Percentiles rank a stretch among this genome's conserved stretches.
phyloP scores from a whole-genome alignment of 345 rosid genomes.

The Boechera stricta region DNA sequence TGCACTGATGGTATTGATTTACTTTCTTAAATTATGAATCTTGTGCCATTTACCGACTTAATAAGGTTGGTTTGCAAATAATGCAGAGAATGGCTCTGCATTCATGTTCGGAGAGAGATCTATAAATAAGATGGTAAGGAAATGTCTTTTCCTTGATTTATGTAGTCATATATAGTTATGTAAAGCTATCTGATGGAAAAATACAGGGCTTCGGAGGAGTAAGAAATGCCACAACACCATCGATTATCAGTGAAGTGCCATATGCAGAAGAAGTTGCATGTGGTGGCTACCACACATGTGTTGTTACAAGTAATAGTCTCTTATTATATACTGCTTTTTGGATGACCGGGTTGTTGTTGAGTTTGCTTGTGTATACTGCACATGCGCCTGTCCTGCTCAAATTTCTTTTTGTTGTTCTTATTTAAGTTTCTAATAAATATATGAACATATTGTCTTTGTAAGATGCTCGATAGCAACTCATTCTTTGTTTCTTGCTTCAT shows the following conservation, averaged over 20 bases:
- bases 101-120: slow-evolving; percentile 84
- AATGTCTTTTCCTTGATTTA: slow-evolving; percentile 14
- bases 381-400: neutral
- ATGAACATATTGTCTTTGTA: neutral
- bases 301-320: slow-evolving; percentile 67
- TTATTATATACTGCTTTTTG: neutral
- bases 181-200: slow-evolving; percentile 27
- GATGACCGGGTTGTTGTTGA: neutral
- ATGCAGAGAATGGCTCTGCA: slow-evolving; percentile 79
- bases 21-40: slow-evolving; percentile 22
- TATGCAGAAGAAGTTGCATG: slow-evolving; percentile 79
- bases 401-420: slow-evolving; percentile 5
- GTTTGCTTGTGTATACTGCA: neutral
- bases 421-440: neutral
- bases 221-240: slow-evolving; percentile 61
- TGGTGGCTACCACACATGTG: slow-evolving; percentile 95
- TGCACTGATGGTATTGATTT: slow-evolving; percentile 73
- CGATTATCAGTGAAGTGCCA: slow-evolving; percentile 62
- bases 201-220: slow-evolving; percentile 62
- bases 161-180: slow-evolving; percentile 11
- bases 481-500: slow-evolving; percentile 20
- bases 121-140: slow-evolving; percentile 53
- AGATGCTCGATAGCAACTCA: slow-evolving; percentile 25
- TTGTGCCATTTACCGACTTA: slow-evolving; percentile 16
- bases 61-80: slow-evolving; percentile 36